phyloP scores from a whole-genome alignment of 1,139 yeast species.

The Candida neerlandica region DNA sequence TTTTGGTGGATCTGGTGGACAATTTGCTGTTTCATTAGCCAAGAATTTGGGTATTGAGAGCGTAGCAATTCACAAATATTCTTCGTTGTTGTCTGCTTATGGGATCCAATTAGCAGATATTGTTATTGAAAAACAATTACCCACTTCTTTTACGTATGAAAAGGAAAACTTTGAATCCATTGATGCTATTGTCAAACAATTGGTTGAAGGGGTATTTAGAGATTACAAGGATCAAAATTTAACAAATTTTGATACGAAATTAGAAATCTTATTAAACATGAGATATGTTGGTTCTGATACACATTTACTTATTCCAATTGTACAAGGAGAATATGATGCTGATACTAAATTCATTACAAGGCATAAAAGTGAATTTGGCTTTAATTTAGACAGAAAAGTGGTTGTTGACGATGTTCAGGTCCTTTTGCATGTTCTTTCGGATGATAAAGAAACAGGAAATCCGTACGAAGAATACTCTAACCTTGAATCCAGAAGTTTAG shows the following conservation, averaged over 20 bases:
- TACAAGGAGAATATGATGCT: constrained; percentile 25
- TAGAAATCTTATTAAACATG: constrained; percentile 73
- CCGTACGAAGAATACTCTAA: constrained; percentile 35
- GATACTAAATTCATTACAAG: constrained; percentile 32
- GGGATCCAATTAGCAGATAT: constrained; percentile 49
- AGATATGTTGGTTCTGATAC: constrained; percentile 90
- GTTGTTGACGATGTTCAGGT: constrained; percentile 85
- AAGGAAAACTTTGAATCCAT: constrained; percentile 22
- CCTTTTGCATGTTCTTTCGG: constrained; percentile 32
- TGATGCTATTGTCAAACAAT: constrained; percentile 27
- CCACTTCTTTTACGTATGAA: constrained; percentile 39
- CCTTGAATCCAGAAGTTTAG: constrained; percentile 11
- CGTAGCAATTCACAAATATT: constrained; percentile 47
- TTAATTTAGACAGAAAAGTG: constrained; percentile 48
- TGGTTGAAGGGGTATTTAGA: constrained; percentile 29
- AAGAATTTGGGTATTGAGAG: constrained; percentile 40
- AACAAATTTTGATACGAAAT: constrained; percentile 26
- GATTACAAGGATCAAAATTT: constrained; percentile 38
- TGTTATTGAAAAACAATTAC: constrained; percentile 67
- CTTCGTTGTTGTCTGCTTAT: constrained; percentile 47
- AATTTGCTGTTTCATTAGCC: constrained; percentile 43
- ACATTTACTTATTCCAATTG: constrained; percentile 61
- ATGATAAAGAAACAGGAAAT: constrained; percentile 31
- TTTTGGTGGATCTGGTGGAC: constrained; percentile 54
- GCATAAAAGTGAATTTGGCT: constrained; percentile 44